Conservation (phyloP, 2,329 filamentous ascomycete species). For the Zymoseptoria crescenta region DNA sequence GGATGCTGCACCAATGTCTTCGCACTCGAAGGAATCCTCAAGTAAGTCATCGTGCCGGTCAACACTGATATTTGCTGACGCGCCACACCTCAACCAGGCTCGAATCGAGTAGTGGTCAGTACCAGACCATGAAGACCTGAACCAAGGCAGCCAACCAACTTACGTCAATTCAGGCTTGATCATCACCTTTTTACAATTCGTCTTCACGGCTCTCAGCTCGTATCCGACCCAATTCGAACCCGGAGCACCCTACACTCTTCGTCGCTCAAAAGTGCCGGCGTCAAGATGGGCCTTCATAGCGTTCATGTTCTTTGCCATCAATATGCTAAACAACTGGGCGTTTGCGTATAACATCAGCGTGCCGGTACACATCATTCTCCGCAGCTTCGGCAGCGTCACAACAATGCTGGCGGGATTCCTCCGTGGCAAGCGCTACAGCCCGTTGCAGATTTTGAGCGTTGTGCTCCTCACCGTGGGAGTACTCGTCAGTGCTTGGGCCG, state of each 20-base stretch:
- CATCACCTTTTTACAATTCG: slow-evolving; percentile 45
- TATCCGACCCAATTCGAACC: slow-evolving; percentile 39
- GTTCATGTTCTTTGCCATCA: slow-evolving; percentile 83
- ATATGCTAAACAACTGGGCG: slow-evolving; percentile 93
- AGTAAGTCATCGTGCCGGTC: slow-evolving; percentile 46
- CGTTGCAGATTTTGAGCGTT: slow-evolving; percentile 73
- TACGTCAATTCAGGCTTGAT: slow-evolving; percentile 50
- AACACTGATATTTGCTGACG: slow-evolving; percentile 6
- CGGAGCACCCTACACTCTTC: slow-evolving; percentile 63
- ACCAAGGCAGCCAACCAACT: neutral
- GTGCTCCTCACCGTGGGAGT: slow-evolving; percentile 78
- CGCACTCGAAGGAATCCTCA: slow-evolving; percentile 87
- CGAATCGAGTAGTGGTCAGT: slow-evolving; percentile 71
- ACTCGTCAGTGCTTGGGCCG: slow-evolving; percentile 79
- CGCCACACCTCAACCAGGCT: slow-evolving; percentile 46
- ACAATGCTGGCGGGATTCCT: slow-evolving; percentile 87
- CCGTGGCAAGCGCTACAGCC: slow-evolving; percentile 77
- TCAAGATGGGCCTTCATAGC: slow-evolving; percentile 84
- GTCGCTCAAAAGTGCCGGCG: slow-evolving; percentile 71
- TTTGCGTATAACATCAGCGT: slow-evolving; percentile 97
- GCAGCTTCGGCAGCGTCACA: slow-evolving; percentile 90
- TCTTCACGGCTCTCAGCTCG: slow-evolving; percentile 56
- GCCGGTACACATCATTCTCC: slow-evolving; percentile 90
- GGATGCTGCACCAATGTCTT: slow-evolving; percentile 98
- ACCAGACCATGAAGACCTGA: neutral